A percentile compares a stretch with the other conserved stretches of the same genome.
These are phyloP conservation scores for Aspergillus kassunensis DNA, from an alignment of 495 filamentous ascomycete species.

Conservation along the genomic window DNA sequence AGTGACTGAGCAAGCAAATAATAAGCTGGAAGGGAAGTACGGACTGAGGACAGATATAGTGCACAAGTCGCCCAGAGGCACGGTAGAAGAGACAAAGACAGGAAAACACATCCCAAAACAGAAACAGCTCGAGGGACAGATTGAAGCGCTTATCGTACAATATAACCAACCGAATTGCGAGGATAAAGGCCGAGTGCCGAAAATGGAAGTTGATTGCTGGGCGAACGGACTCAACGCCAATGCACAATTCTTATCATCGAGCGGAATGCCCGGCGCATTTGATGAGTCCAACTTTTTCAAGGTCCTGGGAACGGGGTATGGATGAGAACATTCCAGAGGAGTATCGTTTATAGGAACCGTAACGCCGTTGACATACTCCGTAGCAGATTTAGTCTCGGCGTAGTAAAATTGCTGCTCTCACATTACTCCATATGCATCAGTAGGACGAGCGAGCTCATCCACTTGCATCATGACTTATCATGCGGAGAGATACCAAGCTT, in stretches of 20 bases:
- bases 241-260: background rate
- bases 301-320: background rate
- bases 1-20: too few species aligned
- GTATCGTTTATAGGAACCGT: background rate
- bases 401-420: background rate
- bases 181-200: slow-evolving; percentile 9
- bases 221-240: slow-evolving; percentile 14
- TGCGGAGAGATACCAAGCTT: slow-evolving; percentile 11
- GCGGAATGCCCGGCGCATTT: too few species aligned
- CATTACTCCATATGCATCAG: background rate
- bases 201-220: slow-evolving; percentile 9
- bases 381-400: background rate
- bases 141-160: slow-evolving; percentile 8
- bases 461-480: slow-evolving; percentile 7
- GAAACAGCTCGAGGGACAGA: background rate
- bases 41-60: too few species aligned
- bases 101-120: slow-evolving; percentile 12
- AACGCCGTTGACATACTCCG: background rate
- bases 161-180: slow-evolving; percentile 8
- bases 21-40: too few species aligned
- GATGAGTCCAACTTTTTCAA: too few species aligned
- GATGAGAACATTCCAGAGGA: background rate
- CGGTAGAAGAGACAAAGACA: too few species aligned
- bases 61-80: too few species aligned
- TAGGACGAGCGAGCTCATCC: slow-evolving; percentile 8